phyloP scores from a whole-genome alignment of 2,329 filamentous ascomycete species.

The Phoma sp. region DNA sequence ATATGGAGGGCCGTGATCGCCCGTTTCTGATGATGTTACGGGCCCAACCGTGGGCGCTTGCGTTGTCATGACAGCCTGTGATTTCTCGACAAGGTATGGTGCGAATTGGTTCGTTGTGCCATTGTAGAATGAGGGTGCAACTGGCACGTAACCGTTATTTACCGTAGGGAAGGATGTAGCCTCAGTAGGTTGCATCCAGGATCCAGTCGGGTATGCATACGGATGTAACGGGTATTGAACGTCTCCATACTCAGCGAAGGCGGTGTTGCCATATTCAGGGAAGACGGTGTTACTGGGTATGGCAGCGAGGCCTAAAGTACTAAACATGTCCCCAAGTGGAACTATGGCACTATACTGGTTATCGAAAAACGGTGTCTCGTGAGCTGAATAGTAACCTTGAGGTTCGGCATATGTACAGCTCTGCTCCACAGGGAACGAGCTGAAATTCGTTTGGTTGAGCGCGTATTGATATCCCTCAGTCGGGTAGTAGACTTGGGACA shows the following conservation, averaged over 20 bases:
- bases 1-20: neutral
- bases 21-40: neutral
- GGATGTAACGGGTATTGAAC: neutral
- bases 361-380: slow-evolving; percentile 5
- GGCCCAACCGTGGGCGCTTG: neutral
- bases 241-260: neutral
- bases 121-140: neutral
- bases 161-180: neutral
- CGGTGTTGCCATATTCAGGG: neutral
- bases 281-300: slow-evolving; percentile 1
- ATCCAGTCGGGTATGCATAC: neutral
- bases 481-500: neutral
- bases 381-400: slow-evolving; percentile 5
- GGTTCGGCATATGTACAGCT: slow-evolving; percentile 2
- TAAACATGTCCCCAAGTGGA: neutral
- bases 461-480: neutral
- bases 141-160: neutral
- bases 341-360: neutral
- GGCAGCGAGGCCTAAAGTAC: neutral
- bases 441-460: neutral
- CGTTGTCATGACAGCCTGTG: neutral
- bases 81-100: neutral
- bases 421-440: neutral
- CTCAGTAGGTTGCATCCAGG: neutral
- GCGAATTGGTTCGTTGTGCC: neutral